phyloP scores from a whole-genome alignment of 176 grass and related monocot genomes.

The Carex pumila region DNA sequence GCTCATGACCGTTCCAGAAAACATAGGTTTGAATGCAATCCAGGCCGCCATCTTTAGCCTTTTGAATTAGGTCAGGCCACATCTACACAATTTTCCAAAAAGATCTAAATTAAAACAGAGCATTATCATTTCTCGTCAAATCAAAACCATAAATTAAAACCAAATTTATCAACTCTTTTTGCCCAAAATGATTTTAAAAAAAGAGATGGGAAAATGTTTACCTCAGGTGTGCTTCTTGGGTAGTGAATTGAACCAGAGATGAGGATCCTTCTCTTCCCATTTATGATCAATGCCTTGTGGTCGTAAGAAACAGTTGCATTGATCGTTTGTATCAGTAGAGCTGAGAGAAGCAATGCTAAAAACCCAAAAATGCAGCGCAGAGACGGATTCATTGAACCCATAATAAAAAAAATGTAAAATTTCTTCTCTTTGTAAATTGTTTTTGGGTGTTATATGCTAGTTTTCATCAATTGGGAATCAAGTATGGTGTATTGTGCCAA shows the following conservation, averaged over 20 bases:
- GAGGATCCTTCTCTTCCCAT: conserved; percentile 74
- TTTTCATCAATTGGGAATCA: neutral
- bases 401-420: conserved; percentile 5
- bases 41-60: conserved; percentile 94
- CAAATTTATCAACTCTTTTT: neutral
- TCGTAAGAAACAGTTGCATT: conserved; percentile 72
- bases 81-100: conserved; percentile 39
- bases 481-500: neutral
- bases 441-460: neutral
- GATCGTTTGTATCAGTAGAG: conserved; percentile 8
- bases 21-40: conserved; percentile 97
- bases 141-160: neutral
- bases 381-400: neutral
- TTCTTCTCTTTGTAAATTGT: neutral
- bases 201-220: neutral
- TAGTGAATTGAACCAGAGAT: conserved; percentile 98
- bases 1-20: conserved; percentile 97
- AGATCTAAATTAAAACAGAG: neutral
- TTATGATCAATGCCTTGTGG: conserved; percentile 67
- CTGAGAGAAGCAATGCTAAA: conserved; percentile 19
- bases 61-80: conserved; percentile 91
- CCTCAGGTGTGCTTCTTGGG: conserved; percentile 78
- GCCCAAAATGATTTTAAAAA: neutral
- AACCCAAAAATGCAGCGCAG: neutral
- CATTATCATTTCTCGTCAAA: neutral